These are phyloP conservation scores for Arxiozyma bovina DNA, from an alignment of 1,139 yeast genomes.

Conservation along the genomic window DNA sequence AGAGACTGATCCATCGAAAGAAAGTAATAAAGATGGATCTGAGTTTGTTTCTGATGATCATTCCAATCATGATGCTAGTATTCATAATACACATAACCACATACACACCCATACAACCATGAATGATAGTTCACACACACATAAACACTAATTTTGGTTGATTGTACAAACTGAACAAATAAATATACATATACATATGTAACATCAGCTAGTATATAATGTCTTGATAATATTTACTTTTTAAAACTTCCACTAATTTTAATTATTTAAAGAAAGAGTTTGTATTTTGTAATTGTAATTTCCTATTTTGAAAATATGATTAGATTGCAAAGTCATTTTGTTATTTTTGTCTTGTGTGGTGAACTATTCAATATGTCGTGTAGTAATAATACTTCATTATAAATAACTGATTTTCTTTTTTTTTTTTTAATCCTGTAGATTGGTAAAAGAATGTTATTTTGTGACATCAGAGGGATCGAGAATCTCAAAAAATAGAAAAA, in stretches of 20 bases:
- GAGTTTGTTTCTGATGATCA: background rate
- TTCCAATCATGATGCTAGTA: background rate
- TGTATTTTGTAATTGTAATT: background rate
- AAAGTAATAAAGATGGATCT: background rate
- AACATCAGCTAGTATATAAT: too few species aligned
- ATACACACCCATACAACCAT: background rate
- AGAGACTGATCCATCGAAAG: slow-evolving; percentile 14
- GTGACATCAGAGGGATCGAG: background rate
- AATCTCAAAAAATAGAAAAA: background rate
- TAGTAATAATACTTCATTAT: background rate
- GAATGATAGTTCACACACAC: background rate
- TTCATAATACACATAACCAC: slow-evolving; percentile 24
- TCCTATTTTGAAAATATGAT: too few species aligned
- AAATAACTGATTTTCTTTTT: too few species aligned
- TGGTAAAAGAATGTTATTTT: background rate
- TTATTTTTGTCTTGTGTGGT: background rate
- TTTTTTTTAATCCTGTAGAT: too few species aligned
- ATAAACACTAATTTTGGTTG: slow-evolving; percentile 1
- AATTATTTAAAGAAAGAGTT: too few species aligned
- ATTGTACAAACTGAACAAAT: background rate
- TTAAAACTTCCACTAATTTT: too few species aligned
- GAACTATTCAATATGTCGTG: background rate
- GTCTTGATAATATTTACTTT: background rate
- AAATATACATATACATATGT: background rate
- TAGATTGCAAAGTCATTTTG: background rate